Conservation (phyloP, 805 yeast species). For the Cyberlindnera nakhonratchasimensis region DNA sequence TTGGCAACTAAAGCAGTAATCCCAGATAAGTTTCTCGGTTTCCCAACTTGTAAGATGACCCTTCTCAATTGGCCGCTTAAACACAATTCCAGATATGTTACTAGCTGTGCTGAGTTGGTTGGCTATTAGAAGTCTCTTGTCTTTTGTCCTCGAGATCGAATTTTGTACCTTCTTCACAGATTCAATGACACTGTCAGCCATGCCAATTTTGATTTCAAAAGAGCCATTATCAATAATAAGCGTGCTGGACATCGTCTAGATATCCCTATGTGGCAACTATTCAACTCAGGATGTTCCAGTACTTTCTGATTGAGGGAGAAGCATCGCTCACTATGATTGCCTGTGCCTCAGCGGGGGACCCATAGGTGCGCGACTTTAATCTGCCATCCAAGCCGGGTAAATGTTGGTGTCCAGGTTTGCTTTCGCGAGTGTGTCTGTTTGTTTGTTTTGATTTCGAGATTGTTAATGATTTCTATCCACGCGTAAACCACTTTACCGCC, state of each 20-base stretch:
- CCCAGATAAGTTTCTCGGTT: slow-evolving; percentile 86
- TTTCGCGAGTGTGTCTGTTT: slow-evolving; percentile 1
- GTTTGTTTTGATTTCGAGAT: slow-evolving; percentile 21
- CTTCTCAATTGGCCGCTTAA: slow-evolving; percentile 80
- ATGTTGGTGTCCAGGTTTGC: no score
- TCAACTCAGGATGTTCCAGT: no score
- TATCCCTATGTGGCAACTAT: no score
- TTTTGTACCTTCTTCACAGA: slow-evolving; percentile 57
- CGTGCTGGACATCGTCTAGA: slow-evolving; percentile 13
- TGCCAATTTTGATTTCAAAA: slow-evolving; percentile 70
- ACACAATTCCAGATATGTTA: slow-evolving; percentile 70
- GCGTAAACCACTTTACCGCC: neutral
- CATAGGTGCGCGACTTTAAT: no score
- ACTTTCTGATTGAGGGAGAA: no score
- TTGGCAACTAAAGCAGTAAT: slow-evolving; percentile 43
- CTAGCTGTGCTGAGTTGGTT: slow-evolving; percentile 60
- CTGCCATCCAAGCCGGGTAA: no score
- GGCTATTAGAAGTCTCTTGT: slow-evolving; percentile 69
- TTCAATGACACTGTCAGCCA: slow-evolving; percentile 32
- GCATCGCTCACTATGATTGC: no score
- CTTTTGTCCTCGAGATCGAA: slow-evolving; percentile 69
- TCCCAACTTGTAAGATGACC: slow-evolving; percentile 94
- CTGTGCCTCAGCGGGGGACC: no score
- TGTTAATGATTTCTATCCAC: slow-evolving; percentile 1
- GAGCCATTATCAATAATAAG: slow-evolving; percentile 89